A percentile compares a stretch with the other conserved stretches of the same genome.
Evolutionary conservation across 768 basidiomycete species (phyloP).

Genomic region (Hysterangium stoloniferum): DNA sequence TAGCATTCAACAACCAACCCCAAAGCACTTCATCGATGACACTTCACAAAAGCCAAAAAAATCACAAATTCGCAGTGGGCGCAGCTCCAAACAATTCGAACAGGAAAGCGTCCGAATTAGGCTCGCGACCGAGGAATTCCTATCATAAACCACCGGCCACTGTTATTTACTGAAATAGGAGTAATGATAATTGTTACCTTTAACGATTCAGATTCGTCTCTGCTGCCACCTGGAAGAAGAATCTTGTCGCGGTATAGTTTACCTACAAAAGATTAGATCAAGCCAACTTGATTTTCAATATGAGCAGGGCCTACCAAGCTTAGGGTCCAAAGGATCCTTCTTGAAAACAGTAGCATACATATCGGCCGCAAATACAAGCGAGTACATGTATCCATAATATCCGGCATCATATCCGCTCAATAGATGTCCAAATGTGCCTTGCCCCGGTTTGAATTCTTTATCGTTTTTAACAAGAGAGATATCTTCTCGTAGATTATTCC

Average conservation of each 20-base stretch:
- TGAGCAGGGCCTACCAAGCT: conserved; percentile 29
- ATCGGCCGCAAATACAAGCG: conserved; percentile 53
- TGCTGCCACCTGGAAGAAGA: conserved; percentile 62
- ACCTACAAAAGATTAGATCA: conserved; percentile 22
- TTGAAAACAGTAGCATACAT: conserved; percentile 76
- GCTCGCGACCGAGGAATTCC: conserved; percentile 73
- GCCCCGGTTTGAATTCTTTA: conserved; percentile 54
- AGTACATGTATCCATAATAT: conserved; percentile 74
- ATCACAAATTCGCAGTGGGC: not conserved
- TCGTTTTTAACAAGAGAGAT: conserved; percentile 60
- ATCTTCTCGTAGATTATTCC: conserved; percentile 64
- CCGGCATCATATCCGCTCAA: conserved; percentile 64
- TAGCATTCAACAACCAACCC: too few relatives aligned
- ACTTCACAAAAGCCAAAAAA: too few relatives aligned
- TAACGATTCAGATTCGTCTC: conserved; percentile 75
- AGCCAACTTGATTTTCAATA: not conserved
- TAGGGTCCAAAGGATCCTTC: conserved; percentile 63
- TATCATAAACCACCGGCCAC: conserved; percentile 19
- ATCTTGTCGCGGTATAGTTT: conserved; percentile 69
- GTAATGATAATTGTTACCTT: conserved; percentile 34
- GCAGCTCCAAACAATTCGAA: conserved; percentile 49
- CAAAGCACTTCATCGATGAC: too few relatives aligned
- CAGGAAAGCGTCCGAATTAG: conserved; percentile 70
- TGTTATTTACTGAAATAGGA: not conserved
- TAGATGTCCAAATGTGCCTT: conserved; percentile 71